Conservation (phyloP, 2,329 filamentous ascomycete genomes). For the Pochonia chlamydosporia region DNA sequence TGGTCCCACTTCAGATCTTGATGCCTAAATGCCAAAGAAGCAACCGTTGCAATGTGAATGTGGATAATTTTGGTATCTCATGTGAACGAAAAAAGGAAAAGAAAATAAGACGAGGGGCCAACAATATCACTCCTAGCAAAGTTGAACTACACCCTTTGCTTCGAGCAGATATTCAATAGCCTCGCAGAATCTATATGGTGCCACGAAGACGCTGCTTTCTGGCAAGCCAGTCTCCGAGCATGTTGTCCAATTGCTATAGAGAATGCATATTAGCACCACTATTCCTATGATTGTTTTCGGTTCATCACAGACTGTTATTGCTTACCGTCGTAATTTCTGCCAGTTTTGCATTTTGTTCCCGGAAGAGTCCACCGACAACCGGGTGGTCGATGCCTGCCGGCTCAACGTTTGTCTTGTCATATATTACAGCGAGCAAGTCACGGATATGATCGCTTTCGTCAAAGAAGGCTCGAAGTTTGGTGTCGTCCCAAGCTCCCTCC, state of each 20-base stretch:
- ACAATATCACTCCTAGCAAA: neutral
- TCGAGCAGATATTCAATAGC: neutral
- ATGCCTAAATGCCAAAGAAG: conserved; percentile 8
- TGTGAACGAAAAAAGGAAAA: neutral
- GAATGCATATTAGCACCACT: conserved; percentile 13
- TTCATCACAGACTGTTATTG: neutral
- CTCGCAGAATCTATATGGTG: conserved; percentile 27
- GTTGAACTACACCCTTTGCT: neutral
- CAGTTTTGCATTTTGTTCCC: conserved; percentile 78
- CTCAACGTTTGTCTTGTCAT: conserved; percentile 80
- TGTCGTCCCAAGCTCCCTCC: conserved; percentile 72
- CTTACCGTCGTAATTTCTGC: conserved; percentile 76
- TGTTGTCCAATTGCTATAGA: conserved; percentile 69
- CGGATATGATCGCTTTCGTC: conserved; percentile 85
- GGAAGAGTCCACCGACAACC: conserved; percentile 72
- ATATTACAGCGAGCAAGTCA: conserved; percentile 84
- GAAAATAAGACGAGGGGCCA: neutral
- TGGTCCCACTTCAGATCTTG: neutral
- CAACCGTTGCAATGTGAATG: neutral
- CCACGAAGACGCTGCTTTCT: conserved; percentile 59
- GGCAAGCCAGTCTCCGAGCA: conserved; percentile 78
- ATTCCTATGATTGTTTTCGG: neutral
- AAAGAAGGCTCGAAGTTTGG: conserved; percentile 79
- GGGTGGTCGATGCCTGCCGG: conserved; percentile 82
- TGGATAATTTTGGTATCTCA: conserved; percentile 7